Percentiles rank a stretch among this genome's conserved stretches.
Evolutionary conservation across 2,329 filamentous ascomycete species (phyloP).

Genomic region (Fusarium gaditjirri): DNA sequence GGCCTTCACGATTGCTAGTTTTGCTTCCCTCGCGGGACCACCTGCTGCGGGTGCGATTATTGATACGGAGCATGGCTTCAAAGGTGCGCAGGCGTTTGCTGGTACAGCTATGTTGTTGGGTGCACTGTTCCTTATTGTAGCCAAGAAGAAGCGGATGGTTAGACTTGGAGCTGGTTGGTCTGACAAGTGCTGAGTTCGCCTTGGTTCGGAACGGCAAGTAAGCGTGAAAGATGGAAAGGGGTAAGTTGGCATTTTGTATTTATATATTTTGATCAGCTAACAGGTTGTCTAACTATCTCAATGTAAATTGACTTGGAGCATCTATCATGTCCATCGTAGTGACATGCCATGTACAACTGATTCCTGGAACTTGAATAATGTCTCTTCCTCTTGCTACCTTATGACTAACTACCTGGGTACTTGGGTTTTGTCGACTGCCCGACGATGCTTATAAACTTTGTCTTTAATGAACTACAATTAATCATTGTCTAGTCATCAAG

Average conservation of each 20-base stretch:
- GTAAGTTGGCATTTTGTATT: neutral
- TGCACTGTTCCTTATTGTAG: slow-evolving; percentile 51
- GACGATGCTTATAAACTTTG: neutral
- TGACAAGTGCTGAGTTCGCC: slow-evolving; percentile 50
- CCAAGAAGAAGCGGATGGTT: slow-evolving; percentile 53
- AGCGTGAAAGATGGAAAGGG: neutral
- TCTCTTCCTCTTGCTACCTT: neutral
- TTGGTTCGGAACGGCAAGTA: neutral
- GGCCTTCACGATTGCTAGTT: slow-evolving; percentile 66
- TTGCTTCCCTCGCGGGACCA: slow-evolving; percentile 63
- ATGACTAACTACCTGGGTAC: neutral
- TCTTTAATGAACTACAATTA: neutral
- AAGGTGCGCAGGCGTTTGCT: slow-evolving; percentile 61
- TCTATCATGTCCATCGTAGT: neutral
- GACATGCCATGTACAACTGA: neutral
- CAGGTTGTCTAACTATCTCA: neutral
- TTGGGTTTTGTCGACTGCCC: neutral
- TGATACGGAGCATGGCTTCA: slow-evolving; percentile 55
- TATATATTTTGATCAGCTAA: neutral
- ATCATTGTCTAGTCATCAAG: neutral
- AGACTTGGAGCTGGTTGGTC: slow-evolving; percentile 52
- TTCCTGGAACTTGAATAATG: neutral
- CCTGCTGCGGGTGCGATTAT: slow-evolving; percentile 64
- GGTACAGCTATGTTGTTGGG: slow-evolving; percentile 56
- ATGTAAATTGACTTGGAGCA: neutral